Percentiles rank a stretch among this genome's conserved stretches.
Evolutionary conservation across 2,329 filamentous ascomycete genomes (phyloP).

Genomic region (Coniochaeta sp.): DNA sequence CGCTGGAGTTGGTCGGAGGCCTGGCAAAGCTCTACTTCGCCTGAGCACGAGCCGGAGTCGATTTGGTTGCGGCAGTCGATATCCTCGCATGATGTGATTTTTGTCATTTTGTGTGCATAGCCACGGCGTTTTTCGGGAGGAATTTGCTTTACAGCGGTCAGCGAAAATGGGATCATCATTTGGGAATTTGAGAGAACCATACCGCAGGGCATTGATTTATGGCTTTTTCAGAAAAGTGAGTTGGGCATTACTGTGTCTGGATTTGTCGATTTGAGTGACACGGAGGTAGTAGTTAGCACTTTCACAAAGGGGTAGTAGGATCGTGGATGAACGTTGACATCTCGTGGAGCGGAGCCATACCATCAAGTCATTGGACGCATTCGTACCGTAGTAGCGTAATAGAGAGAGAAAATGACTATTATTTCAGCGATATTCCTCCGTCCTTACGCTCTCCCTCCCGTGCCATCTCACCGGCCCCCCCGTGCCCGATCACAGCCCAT

Average conservation of each 20-base stretch:
- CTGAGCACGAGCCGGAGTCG: neutral
- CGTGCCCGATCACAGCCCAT: conserved; percentile 8
- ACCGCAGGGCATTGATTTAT: neutral
- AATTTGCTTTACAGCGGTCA: neutral
- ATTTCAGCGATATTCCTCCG: neutral
- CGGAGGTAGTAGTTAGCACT: neutral
- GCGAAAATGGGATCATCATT: neutral
- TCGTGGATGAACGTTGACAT: neutral
- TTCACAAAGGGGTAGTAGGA: too few species aligned
- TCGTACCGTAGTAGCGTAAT: neutral
- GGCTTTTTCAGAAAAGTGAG: neutral
- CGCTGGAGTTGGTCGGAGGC: neutral
- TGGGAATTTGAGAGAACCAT: neutral
- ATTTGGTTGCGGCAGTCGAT: neutral
- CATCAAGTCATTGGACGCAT: neutral
- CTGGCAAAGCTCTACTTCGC: conserved; percentile 12
- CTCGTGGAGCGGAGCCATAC: neutral
- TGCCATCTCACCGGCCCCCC: too few species aligned
- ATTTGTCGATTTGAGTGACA: neutral
- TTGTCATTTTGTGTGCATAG: neutral
- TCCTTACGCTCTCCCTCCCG: neutral
- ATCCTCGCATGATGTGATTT: neutral
- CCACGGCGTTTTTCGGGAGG: neutral
- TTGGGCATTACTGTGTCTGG: neutral
- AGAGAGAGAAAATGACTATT: neutral